Percentiles rank a stretch among this genome's conserved stretches.
phyloP scores from a whole-genome alignment of 225 moss, liverwort and hornwort genomes.

The Asterella californica region DNA sequence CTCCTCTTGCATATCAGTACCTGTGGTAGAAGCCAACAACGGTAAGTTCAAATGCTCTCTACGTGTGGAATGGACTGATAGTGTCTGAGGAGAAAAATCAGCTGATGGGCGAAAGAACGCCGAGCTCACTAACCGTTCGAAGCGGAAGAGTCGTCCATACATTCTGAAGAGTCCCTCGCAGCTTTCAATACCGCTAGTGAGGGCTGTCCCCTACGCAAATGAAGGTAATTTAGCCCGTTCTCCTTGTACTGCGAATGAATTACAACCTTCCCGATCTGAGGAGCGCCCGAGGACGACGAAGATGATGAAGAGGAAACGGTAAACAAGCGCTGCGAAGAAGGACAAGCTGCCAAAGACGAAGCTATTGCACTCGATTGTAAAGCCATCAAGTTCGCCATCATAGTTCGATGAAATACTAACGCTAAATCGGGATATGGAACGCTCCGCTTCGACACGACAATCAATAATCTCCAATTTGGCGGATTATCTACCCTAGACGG shows the following conservation, averaged over 20 bases:
- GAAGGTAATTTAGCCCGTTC: slow-evolving; percentile 6
- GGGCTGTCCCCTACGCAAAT: slow-evolving; percentile 15
- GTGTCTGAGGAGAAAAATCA: not conserved
- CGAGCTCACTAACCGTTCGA: slow-evolving; percentile 25
- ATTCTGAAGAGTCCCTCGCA: slow-evolving; percentile 30
- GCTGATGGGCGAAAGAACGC: not conserved
- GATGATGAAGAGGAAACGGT: not conserved
- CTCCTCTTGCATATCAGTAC: slow-evolving; percentile 17
- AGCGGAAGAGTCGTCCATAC: slow-evolving; percentile 22
- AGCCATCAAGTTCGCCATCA: slow-evolving; percentile 32
- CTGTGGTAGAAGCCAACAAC: slow-evolving; percentile 1
- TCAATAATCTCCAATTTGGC: not conserved
- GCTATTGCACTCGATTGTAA: slow-evolving; percentile 13
- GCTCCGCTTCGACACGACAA: not conserved
- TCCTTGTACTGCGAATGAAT: slow-evolving; percentile 21
- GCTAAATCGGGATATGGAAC: not conserved
- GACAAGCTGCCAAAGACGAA: not conserved
- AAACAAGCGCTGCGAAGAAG: not conserved
- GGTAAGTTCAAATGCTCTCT: not conserved
- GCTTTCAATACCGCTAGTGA: slow-evolving; percentile 28
- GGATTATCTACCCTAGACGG: not conserved
- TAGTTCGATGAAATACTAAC: not conserved
- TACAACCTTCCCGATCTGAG: slow-evolving; percentile 5
- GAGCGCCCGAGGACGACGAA: not conserved
- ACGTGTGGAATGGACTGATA: too few species aligned